These are phyloP conservation scores for Dalechampia spathulata DNA, from an alignment of 441 rosid genomes.

Conservation along the genomic window DNA sequence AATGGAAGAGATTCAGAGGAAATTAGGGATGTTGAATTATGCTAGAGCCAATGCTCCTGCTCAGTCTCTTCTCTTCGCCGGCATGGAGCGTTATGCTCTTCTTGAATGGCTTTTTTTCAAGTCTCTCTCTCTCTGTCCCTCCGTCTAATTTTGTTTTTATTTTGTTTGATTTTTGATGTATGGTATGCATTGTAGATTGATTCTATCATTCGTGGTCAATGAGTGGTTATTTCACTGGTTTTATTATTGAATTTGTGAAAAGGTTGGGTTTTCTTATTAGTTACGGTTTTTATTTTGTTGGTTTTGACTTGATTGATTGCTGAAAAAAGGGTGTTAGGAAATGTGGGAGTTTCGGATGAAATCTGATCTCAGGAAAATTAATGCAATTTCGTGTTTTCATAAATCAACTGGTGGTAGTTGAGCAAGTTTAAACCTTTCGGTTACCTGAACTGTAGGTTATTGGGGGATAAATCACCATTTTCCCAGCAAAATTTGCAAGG, in stretches of 20 bases:
- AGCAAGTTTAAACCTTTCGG: not conserved
- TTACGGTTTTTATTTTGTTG: no score
- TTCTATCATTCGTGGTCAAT: no score
- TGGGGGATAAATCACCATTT: conserved; percentile 96
- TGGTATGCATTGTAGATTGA: not conserved
- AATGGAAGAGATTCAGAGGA: conserved; percentile 90
- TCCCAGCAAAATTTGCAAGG: conserved; percentile 83
- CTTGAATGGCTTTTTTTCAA: conserved; percentile 97
- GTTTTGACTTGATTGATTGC: no score
- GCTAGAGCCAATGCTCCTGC: conserved; percentile 86
- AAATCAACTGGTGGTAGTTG: not conserved
- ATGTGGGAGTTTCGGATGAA: no score
- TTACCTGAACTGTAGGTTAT: conserved; percentile 38
- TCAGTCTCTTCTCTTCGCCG: conserved; percentile 96
- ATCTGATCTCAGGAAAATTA: no score
- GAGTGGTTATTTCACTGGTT: no score
- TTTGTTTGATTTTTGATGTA: not conserved
- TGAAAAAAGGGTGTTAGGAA: no score
- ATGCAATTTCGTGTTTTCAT: no score
- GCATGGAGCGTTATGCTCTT: conserved; percentile 96
- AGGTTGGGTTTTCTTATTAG: no score
- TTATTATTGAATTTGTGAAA: no score
- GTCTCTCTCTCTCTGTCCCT: conserved; percentile 24
- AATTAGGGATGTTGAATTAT: conserved; percentile 52
- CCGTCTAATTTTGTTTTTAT: not conserved